phyloP scores from a whole-genome alignment of 768 basidiomycete species.

The Lactifluus echinatus region DNA sequence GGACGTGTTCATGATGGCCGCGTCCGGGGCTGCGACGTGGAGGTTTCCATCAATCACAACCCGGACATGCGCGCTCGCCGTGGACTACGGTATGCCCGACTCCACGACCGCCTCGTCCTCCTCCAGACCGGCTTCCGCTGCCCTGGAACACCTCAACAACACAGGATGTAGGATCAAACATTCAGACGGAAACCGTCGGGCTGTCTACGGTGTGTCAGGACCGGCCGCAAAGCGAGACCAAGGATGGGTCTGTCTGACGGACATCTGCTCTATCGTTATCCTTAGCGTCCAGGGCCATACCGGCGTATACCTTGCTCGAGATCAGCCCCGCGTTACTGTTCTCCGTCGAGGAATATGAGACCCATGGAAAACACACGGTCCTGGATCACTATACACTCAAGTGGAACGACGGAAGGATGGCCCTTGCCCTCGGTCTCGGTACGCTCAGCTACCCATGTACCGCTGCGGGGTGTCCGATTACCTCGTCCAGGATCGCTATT shows the following conservation, averaged over 20 bases:
- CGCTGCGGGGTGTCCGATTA: background rate
- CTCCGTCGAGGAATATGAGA: slow-evolving; percentile 56
- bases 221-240: background rate
- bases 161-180: slow-evolving; percentile 41
- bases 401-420: slow-evolving; percentile 69
- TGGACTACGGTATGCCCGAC: slow-evolving; percentile 9
- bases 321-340: slow-evolving; percentile 81
- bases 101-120: slow-evolving; percentile 4
- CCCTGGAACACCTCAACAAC: slow-evolving; percentile 8
- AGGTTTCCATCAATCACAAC: background rate
- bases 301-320: slow-evolving; percentile 63
- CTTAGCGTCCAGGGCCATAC: slow-evolving; percentile 45
- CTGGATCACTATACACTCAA: slow-evolving; percentile 71
- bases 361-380: slow-evolving; percentile 52
- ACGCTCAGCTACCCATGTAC: background rate
- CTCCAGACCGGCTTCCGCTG: background rate
- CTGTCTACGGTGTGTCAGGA: slow-evolving; percentile 48
- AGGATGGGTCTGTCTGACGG: background rate
- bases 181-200: slow-evolving; percentile 45
- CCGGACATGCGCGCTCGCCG: slow-evolving; percentile 7
- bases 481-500: slow-evolving; percentile 59
- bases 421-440: slow-evolving; percentile 40
- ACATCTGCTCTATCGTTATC: background rate
- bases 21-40: background rate
- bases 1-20: background rate